Conservation (phyloP, 345 rosid genomes). For the Sisymbrium altissimum region DNA sequence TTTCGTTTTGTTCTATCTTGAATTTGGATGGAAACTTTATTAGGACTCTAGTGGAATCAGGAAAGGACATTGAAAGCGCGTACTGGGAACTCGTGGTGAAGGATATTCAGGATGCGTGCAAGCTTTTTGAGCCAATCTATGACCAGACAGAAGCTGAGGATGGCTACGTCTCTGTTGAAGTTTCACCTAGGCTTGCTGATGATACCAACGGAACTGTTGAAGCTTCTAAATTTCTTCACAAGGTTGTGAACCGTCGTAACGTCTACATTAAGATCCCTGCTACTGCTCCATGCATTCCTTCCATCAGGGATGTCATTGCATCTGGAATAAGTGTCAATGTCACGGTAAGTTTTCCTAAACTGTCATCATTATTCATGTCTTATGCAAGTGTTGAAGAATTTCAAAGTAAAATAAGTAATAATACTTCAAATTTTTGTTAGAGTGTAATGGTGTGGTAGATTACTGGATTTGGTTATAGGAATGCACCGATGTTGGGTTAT, state of each 20-base stretch:
- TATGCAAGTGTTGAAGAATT: background rate
- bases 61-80: slow-evolving; percentile 82
- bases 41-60: slow-evolving; percentile 86
- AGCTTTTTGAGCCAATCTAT: slow-evolving; percentile 89
- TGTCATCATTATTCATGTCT: background rate
- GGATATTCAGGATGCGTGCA: slow-evolving; percentile 98
- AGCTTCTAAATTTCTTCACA: slow-evolving; percentile 86
- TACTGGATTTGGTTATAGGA: background rate
- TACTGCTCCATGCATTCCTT: slow-evolving; percentile 83
- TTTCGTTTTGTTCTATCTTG: background rate
- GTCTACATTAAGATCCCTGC: slow-evolving; percentile 99
- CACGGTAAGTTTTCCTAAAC: slow-evolving; percentile 55
- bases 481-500: background rate
- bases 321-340: slow-evolving; percentile 90
- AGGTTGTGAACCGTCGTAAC: slow-evolving; percentile 74
- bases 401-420: background rate
- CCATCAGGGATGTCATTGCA: slow-evolving; percentile 89
- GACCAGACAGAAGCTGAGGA: slow-evolving; percentile 88
- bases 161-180: slow-evolving; percentile 98
- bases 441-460: too few species aligned
- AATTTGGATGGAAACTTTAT: background rate
- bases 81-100: slow-evolving; percentile 98
- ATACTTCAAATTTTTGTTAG: too few species aligned
- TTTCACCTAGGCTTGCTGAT: slow-evolving; percentile 92
- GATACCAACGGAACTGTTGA: slow-evolving; percentile 84